Evolutionary conservation across 371 early-diverging fungal genomes (phyloP).

Genomic region (Gilbertella persicaria): DNA sequence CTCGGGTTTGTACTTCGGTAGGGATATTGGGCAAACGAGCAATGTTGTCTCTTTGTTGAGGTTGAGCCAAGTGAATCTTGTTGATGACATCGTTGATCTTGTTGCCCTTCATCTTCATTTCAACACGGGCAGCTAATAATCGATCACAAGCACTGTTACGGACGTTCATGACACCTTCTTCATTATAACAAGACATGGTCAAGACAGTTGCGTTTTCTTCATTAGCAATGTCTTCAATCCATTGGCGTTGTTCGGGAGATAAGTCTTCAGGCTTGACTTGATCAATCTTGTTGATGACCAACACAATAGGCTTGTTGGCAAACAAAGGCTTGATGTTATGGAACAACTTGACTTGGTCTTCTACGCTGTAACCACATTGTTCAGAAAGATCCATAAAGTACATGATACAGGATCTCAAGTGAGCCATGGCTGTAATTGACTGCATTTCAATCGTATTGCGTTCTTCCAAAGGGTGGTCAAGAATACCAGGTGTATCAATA

Average conservation of each 20-base stretch:
- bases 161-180: conserved; percentile 96
- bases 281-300: conserved; percentile 99
- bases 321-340: conserved; percentile 98
- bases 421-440: conserved; percentile 99
- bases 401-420: conserved; percentile 96
- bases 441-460: conserved; percentile 99
- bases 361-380: conserved; percentile 98
- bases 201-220: conserved; percentile 75
- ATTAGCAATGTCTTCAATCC: conserved; percentile 75
- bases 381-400: conserved; percentile 99
- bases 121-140: conserved; percentile 91
- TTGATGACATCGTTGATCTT: conserved; percentile 93
- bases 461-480: conserved; percentile 99
- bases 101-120: conserved; percentile 90
- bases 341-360: conserved; percentile 93
- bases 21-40: conserved; percentile 89
- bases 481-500: conserved; percentile 99
- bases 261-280: conserved; percentile 79
- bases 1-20: conserved; percentile 62
- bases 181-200: conserved; percentile 89
- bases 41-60: conserved; percentile 82
- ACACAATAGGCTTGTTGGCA: conserved; percentile 96
- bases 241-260: conserved; percentile 68
- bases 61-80: conserved; percentile 93
- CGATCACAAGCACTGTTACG: conserved; percentile 93